These are phyloP conservation scores for Dioscorea cayenensis DNA, from an alignment of 116 monocot species.

Conservation along the genomic window DNA sequence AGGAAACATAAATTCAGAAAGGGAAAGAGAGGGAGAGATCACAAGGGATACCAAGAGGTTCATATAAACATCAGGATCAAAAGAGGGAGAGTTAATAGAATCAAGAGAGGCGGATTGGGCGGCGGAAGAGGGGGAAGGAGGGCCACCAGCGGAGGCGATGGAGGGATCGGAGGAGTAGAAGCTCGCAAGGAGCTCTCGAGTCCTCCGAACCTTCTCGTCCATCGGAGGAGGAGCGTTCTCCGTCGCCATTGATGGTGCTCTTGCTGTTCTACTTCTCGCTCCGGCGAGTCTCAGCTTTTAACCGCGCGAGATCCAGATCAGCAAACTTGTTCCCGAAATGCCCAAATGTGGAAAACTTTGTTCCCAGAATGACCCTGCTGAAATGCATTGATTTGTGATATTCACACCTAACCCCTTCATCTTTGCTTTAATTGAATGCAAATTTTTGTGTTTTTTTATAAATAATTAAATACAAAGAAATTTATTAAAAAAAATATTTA, in stretches of 20 bases:
- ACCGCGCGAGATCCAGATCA: too few relatives aligned
- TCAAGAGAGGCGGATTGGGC: slow-evolving; percentile 40
- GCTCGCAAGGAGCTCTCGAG: slow-evolving; percentile 90
- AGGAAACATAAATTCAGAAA: neutral
- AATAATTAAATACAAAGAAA: too few relatives aligned
- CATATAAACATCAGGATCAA: slow-evolving; percentile 90
- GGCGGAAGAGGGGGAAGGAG: slow-evolving; percentile 17
- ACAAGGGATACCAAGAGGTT: slow-evolving; percentile 48
- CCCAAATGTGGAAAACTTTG: too few relatives aligned
- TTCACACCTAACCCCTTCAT: too few relatives aligned
- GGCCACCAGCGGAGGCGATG: slow-evolving; percentile 1
- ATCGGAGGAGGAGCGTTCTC: slow-evolving; percentile 31
- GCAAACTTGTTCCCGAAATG: too few relatives aligned
- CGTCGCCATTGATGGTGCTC: slow-evolving; percentile 20
- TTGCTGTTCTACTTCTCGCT: neutral
- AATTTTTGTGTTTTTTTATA: too few relatives aligned
- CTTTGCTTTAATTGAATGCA: too few relatives aligned
- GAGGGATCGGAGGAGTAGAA: slow-evolving; percentile 79
- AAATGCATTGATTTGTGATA: too few relatives aligned
- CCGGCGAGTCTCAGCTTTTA: neutral
- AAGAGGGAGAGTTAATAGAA: slow-evolving; percentile 77
- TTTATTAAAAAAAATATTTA: too few relatives aligned
- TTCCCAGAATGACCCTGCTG: too few relatives aligned
- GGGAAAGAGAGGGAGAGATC: neutral
- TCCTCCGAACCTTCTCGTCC: slow-evolving; percentile 94